Percentiles rank a stretch among this genome's conserved stretches.
phyloP scores from a whole-genome alignment of 2,329 filamentous ascomycete genomes.

The Hymenoscyphus scutula region DNA sequence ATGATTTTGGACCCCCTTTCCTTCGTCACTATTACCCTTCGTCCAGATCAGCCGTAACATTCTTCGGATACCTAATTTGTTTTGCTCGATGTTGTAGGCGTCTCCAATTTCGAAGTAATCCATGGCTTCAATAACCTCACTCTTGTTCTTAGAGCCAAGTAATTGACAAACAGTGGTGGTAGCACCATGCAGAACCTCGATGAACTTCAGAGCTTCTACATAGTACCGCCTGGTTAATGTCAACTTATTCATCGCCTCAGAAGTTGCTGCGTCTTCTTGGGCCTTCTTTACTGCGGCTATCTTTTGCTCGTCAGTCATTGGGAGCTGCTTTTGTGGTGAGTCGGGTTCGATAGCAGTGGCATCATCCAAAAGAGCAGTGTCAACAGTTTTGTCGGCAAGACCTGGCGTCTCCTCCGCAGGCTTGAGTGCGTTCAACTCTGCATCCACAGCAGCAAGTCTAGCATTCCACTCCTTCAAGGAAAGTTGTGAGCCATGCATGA shows the following conservation, averaged over 20 bases:
- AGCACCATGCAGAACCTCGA: conserved; percentile 82
- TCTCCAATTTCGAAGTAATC: conserved; percentile 96
- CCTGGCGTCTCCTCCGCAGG: conserved; percentile 73
- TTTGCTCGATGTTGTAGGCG: conserved; percentile 92
- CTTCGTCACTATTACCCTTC: conserved; percentile 98
- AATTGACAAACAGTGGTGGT: conserved; percentile 81
- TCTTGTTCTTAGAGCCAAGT: conserved; percentile 93
- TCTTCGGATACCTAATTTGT: conserved; percentile 85
- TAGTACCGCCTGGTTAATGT: conserved; percentile 89
- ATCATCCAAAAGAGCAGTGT: conserved; percentile 79
- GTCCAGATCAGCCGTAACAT: conserved; percentile 99
- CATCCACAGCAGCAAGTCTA: conserved; percentile 77
- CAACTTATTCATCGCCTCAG: conserved; percentile 82
- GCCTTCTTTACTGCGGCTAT: conserved; percentile 72
- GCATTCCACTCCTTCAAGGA: conserved; percentile 82
- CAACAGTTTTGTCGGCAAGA: conserved; percentile 69
- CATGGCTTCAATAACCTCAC: conserved; percentile 97
- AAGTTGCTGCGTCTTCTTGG: conserved; percentile 81
- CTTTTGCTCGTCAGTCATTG: conserved; percentile 77
- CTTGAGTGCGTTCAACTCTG: conserved; percentile 76
- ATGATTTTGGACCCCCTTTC: conserved; percentile 95
- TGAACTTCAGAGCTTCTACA: conserved; percentile 88
- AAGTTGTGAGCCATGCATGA: conserved; percentile 85
- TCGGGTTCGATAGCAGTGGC: conserved; percentile 72
- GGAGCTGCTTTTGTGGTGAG: conserved; percentile 59